These are phyloP conservation scores for Salix caprea DNA, from an alignment of 345 rosid species.

Conservation along the genomic window DNA sequence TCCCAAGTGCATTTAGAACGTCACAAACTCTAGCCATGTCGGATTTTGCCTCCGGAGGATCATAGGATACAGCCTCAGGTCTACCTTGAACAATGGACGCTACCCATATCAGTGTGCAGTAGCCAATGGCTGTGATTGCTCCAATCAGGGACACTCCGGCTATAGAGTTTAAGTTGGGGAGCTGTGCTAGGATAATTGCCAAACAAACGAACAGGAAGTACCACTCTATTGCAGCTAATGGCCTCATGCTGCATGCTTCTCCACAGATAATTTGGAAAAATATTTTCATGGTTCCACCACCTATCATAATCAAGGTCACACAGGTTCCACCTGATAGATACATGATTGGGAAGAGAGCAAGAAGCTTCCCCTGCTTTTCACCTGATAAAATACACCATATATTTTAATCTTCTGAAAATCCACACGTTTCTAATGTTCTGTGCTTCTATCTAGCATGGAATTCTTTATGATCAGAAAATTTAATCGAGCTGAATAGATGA, in stretches of 20 bases:
- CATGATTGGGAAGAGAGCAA: conserved; percentile 54
- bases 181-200: conserved; percentile 46
- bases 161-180: conserved; percentile 60
- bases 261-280: conserved; percentile 39
- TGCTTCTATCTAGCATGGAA: neutral
- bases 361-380: conserved; percentile 46
- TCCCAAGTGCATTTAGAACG: conserved; percentile 44
- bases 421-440: too few species aligned
- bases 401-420: neutral
- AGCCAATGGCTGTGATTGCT: conserved; percentile 51
- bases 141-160: conserved; percentile 60
- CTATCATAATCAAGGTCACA: conserved; percentile 48
- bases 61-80: conserved; percentile 30
- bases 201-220: conserved; percentile 42
- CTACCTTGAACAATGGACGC: conserved; percentile 27
- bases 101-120: conserved; percentile 47
- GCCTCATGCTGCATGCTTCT: conserved; percentile 20
- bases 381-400: conserved; percentile 24
- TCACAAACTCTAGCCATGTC: conserved; percentile 16
- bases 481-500: neutral
- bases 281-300: conserved; percentile 45
- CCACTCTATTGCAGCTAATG: conserved; percentile 38
- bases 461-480: neutral
- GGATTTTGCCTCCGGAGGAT: conserved; percentile 19
- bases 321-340: conserved; percentile 61